Base-by-base conservation (phyloP, 202 grass and related monocot species). In the Dendrocalamus latiflorus region DNA sequence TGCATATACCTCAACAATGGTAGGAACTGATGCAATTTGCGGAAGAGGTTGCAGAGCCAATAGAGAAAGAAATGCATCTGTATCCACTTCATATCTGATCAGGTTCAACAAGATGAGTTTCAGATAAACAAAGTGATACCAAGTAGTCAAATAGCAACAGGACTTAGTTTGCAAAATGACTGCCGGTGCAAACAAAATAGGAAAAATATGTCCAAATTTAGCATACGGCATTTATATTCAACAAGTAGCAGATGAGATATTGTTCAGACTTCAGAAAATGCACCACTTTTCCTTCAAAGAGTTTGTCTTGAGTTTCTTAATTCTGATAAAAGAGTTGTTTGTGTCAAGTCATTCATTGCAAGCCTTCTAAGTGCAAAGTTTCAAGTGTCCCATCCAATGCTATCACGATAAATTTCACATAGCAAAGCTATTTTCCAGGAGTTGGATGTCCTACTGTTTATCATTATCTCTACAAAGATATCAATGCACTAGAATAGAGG, bases 61-160 rank as follows among this genome's bases (percentile, higher is more conserved):
- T n/a, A 95, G 56, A 56, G 93, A 91, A 49, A 98, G 54, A 91
- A 98, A 98, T 86, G 93, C 95, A 89, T 95, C 95, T 68, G 95
- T 95, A 83, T 98, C 93, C 60, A 98, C 95, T 95, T 95, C 93
- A 72, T 95, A 95, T 85, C 95, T 98, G 89, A 74, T 72, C 81
- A 93, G 60, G 72, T 89, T 93, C 69, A 86, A 74, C 20, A 90
- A 77, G 57, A 81, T 45, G 63, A 61, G 21, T 59, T 75, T 68
- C 11, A 76, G 60, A 51, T 65, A 73, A 79, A 72, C 49, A 81
- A 93, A 47, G 26, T 37, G 67, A 65, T 72, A 51, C 36, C 28
- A 80, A 65, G 57, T 41, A 49, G 28, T 36, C 48, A 69, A 34
- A 41, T 12, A 55, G 33, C 37, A 76, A 8, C 22, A 53, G 1